phyloP scores from a whole-genome alignment of 495 filamentous ascomycete species.

The Podospora comata region DNA sequence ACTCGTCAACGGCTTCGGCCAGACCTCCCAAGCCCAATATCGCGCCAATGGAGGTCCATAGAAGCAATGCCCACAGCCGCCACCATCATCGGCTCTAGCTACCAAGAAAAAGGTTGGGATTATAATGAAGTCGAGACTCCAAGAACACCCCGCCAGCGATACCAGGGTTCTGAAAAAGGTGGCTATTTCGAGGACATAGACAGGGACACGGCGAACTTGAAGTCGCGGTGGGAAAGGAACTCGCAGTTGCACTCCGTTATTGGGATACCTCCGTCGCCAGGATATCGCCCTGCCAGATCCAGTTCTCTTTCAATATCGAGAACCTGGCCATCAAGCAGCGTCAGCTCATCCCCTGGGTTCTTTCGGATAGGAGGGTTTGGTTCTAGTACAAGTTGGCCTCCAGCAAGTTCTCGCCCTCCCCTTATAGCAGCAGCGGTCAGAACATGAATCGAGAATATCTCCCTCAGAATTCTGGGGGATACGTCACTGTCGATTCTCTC shows the following conservation, averaged over 20 bases:
- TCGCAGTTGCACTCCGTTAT: background rate
- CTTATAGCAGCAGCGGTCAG: too few species aligned
- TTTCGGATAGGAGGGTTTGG: background rate
- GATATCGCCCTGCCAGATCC: slow-evolving; percentile 7
- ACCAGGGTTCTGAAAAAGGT: slow-evolving; percentile 4
- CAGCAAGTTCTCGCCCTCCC: slow-evolving; percentile 1
- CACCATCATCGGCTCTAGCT: slow-evolving; percentile 14
- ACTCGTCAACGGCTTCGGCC: background rate
- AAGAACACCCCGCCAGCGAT: background rate
- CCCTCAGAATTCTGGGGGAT: too few species aligned
- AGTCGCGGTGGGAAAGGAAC: slow-evolving; percentile 12
- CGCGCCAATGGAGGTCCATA: background rate
- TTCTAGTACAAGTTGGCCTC: slow-evolving; percentile 7
- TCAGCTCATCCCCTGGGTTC: slow-evolving; percentile 1
- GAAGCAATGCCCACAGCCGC: slow-evolving; percentile 8
- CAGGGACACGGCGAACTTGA: slow-evolving; percentile 16
- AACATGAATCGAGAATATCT: too few species aligned
- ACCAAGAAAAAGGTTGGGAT: slow-evolving; percentile 9
- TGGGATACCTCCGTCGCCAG: background rate
- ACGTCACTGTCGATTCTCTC: background rate
- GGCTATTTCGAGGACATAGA: background rate
- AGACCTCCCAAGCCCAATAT: background rate
- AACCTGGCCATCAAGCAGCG: background rate
- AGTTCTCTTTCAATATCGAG: slow-evolving; percentile 20
- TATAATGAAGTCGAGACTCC: background rate